Base-by-base conservation (phyloP, 2,329 filamentous ascomycete genomes). In the Colletotrichum gloeosporioides region DNA sequence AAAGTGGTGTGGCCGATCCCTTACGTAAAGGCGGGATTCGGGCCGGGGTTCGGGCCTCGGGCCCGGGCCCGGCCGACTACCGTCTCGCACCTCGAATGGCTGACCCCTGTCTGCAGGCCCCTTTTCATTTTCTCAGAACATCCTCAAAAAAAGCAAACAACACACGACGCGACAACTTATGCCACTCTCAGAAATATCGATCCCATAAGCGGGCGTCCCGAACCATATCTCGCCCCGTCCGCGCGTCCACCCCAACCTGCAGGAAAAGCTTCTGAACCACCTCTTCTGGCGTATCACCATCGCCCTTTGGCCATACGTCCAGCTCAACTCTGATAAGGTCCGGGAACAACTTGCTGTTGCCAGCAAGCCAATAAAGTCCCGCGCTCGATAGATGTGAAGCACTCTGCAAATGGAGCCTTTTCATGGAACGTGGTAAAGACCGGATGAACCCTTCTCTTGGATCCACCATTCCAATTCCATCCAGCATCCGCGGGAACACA, bases 311-410 rank as follows among this genome's bases (percentile, higher is more conserved):
- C 39, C 39, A 49, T 22, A 22, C 22, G 39, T 49, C 39, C 39
- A 49, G 2, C 39, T 49, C 39, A 49, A 49, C 39, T 4, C 39
- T 49, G 9, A 49, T 18, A 49, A 49, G 39, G 9, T 49, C 1
- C 39, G 18, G 39, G 18, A 49, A 49, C 1, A 49, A 10, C 5
- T 49, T 3, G 18, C 0, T 49, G 18, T 49, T 0, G 0, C 39
- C 39, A n/a, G 39, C 39, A 49, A 49, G 39, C 39, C 39, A 49
- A 49, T n/a, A 49, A 5, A 49, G 39, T 2, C 39, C 18, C 0
- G 0, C 18, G 39, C 39, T 49, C 0, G 18, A 18, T 0, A 49
- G 9, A 7, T n/a, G n/a, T 18, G 39, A 3, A 4, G 39, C 39
- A 1, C n/a, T 49, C 9, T 49, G 39, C 39, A 49, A 49, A 49